Percentiles rank a stretch among this genome's conserved stretches.
Evolutionary conservation across 208 protist genomes (phyloP).

Genomic region (Leishmania aethiopica): DNA sequence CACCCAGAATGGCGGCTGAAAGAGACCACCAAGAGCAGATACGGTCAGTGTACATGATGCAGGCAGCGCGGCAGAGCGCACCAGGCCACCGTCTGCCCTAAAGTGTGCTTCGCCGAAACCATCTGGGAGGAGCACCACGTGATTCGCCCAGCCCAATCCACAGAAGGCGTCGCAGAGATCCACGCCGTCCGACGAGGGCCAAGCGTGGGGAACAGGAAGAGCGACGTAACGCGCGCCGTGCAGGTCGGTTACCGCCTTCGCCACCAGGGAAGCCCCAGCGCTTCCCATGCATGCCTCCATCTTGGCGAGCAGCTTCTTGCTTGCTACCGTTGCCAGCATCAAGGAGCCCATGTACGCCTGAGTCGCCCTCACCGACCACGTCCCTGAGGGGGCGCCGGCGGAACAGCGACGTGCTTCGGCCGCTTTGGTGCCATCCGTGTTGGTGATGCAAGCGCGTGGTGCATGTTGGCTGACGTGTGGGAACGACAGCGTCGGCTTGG

Average conservation of each 20-base stretch:
- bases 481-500: not conserved
- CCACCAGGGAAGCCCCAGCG: not conserved
- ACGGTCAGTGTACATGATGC: not conserved
- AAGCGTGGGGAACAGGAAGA: conserved; percentile 9
- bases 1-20: conserved; percentile 21
- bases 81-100: not conserved
- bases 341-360: conserved; percentile 37
- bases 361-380: conserved; percentile 5
- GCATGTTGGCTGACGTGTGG: too few species aligned
- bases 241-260: not conserved
- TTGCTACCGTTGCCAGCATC: conserved; percentile 12
- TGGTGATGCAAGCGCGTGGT: not conserved
- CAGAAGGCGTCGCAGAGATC: not conserved
- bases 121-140: conserved; percentile 30
- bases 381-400: not conserved
- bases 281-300: conserved; percentile 4
- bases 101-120: conserved; percentile 39
- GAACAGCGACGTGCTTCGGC: not conserved
- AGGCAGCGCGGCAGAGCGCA: not conserved
- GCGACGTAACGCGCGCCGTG: conserved; percentile 19
- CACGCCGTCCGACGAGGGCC: not conserved
- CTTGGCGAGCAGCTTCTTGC: conserved; percentile 10
- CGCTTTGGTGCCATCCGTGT: not conserved
- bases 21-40: not conserved
- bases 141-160: conserved; percentile 32